Evolutionary conservation across 768 basidiomycete species (phyloP), one percentile per base, ranked within the genome.

Genomic region (Termitomyces heimii): DNA sequence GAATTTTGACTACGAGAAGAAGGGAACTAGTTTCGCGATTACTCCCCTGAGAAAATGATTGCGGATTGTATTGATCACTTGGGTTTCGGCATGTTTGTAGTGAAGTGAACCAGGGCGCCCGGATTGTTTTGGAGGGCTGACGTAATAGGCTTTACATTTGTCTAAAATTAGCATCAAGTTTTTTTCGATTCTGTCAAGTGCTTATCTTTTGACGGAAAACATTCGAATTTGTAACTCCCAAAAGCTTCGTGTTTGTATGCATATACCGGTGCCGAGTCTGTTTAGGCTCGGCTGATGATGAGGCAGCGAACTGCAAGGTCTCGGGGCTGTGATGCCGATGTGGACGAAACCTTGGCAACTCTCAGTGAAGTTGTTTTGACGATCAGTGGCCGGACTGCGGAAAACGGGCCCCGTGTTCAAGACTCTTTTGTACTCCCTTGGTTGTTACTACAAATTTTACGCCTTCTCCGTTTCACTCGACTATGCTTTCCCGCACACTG

Each of bases 1-100:
- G 4, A 71, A 53, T 20, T 79, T 80, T 55, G 65, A 68, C 43
- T 58, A 52, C 34, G 46, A 49, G 68, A 69, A 53, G 42, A 45
- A 46, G 28, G 56, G 51, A 10, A 52, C 52, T 24, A 54, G 54
- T 53, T 66, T 63, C 37, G 24, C 65, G 40, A 53, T 63, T 20
- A 61, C 62, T 9, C 59, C 62, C 7, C 52, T 63, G 20, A 56
- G 56, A 29, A 52, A 16, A 24, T 53, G 20, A 57, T 29, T 14
- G 4, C 34, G 9, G 34, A 16, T 3, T 26, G n/a, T n/a, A n/a
- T n/a, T n/a, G n/a, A n/a, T 18, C 10, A 37, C 4, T 37, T 10
- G 10, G 49, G 22, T 49, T 49, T 14, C 7, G 22, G 12, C 1
- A 16, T 49, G 29, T 18, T n/a, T n/a, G 3, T 45, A 35, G 34